Evolutionary conservation across 768 basidiomycete species (phyloP).

Genomic region (Pleurotus tuoliensis): DNA sequence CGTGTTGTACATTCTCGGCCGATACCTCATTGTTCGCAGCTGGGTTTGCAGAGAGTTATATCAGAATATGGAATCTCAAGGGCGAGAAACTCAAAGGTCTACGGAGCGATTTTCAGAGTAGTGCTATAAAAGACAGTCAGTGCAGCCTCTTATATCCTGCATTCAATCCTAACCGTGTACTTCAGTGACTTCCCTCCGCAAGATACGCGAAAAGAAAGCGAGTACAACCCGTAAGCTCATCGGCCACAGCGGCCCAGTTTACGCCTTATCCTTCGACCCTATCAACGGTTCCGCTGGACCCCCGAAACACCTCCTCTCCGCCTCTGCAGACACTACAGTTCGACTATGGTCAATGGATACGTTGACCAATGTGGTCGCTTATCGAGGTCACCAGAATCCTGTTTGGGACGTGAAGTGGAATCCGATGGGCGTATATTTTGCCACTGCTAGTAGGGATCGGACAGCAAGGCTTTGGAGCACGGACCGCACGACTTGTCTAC

Average conservation of each 20-base stretch:
- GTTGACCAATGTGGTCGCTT: constrained; percentile 88
- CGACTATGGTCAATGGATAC: constrained; percentile 97
- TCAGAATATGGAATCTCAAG: constrained; percentile 92
- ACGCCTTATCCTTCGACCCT: constrained; percentile 92
- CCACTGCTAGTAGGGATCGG: constrained; percentile 88
- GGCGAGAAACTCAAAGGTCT: constrained; percentile 81
- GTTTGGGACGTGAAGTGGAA: constrained; percentile 99
- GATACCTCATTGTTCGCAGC: constrained; percentile 92
- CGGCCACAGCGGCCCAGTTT: constrained; percentile 96
- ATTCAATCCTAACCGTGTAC: not conserved
- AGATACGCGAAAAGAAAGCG: constrained; percentile 78
- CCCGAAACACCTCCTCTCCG: constrained; percentile 85
- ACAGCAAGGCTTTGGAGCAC: constrained; percentile 97
- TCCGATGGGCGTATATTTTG: constrained; percentile 97
- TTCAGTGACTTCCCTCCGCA: constrained; percentile 54
- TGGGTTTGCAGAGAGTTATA: constrained; percentile 94
- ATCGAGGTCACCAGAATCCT: constrained; percentile 93
- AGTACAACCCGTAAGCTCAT: constrained; percentile 90
- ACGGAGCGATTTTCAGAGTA: constrained; percentile 70
- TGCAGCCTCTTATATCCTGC: constrained; percentile 3
- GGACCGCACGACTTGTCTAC: constrained; percentile 78
- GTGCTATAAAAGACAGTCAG: constrained; percentile 68
- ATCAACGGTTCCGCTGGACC: constrained; percentile 79
- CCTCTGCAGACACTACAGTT: constrained; percentile 87
- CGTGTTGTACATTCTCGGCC: constrained; percentile 83